Evolutionary conservation across 805 yeast genomes (phyloP).

Genomic region (Kazachstania bromeliacearum): DNA sequence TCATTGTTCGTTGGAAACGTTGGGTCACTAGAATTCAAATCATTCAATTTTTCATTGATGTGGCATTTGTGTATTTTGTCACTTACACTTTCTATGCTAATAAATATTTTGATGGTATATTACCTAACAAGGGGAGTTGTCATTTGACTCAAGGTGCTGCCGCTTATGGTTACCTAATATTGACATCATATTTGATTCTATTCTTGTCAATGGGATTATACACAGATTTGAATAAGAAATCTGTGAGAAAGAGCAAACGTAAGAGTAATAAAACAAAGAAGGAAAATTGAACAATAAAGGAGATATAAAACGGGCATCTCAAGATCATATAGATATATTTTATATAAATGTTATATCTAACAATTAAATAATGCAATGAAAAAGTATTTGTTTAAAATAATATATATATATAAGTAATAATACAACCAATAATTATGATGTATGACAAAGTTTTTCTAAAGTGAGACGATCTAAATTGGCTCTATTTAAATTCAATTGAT

Average conservation of each 20-base stretch:
- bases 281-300: background rate
- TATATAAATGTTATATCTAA: background rate
- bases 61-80: slow-evolving; percentile 68
- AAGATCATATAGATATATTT: background rate
- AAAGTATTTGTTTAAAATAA: background rate
- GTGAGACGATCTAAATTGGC: slow-evolving; percentile 2
- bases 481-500: slow-evolving; percentile 5
- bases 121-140: slow-evolving; percentile 79
- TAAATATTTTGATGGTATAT: slow-evolving; percentile 44
- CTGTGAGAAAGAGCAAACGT: slow-evolving; percentile 8
- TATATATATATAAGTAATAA: too few relatives aligned
- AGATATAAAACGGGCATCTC: background rate
- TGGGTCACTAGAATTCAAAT: slow-evolving; percentile 83
- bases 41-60: slow-evolving; percentile 63
- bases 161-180: slow-evolving; percentile 74
- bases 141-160: slow-evolving; percentile 91
- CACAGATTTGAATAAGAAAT: slow-evolving; percentile 32
- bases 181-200: slow-evolving; percentile 78
- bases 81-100: slow-evolving; percentile 75
- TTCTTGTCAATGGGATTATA: slow-evolving; percentile 82
- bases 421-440: too few relatives aligned
- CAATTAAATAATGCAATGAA: background rate
- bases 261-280: slow-evolving; percentile 3
- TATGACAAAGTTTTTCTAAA: slow-evolving; percentile 1
- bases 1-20: slow-evolving; percentile 83